Percentiles rank a stretch among this genome's conserved stretches.
These are phyloP conservation scores for Byssochlamys sp. DNA, from an alignment of 2,329 filamentous ascomycete species.

Conservation along the genomic window DNA sequence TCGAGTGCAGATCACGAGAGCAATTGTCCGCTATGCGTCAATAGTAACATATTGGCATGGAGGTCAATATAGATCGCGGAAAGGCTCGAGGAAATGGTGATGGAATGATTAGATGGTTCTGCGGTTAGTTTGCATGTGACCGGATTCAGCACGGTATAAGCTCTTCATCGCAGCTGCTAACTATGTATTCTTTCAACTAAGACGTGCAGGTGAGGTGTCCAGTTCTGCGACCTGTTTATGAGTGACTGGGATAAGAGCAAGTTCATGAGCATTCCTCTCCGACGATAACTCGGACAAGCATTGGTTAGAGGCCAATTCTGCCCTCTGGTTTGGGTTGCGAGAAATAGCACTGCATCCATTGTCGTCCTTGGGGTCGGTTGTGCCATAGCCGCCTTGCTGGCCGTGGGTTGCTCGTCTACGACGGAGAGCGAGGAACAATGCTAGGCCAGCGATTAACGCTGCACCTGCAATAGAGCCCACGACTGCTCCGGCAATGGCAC, in stretches of 20 bases:
- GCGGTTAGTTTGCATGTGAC: too few species aligned
- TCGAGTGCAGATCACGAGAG: too few species aligned
- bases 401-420: neutral
- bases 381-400: neutral
- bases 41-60: too few species aligned
- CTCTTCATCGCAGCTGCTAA: neutral
- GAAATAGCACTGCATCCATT: neutral
- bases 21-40: too few species aligned
- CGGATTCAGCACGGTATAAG: neutral
- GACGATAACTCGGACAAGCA: neutral
- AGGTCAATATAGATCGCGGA: too few species aligned
- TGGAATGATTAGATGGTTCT: neutral
- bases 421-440: neutral
- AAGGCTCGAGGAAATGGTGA: neutral
- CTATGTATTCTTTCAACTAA: neutral
- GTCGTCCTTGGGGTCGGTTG: neutral
- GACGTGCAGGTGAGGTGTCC: neutral
- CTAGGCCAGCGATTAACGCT: constrained; percentile 8
- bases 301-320: neutral
- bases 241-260: neutral
- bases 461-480: constrained; percentile 8
- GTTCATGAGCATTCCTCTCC: neutral
- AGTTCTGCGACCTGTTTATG: neutral
- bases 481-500: neutral
- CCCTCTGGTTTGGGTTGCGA: neutral